Conservation (phyloP, 2,329 filamentous ascomycete species). For the Trichoderma citrinoviride region DNA sequence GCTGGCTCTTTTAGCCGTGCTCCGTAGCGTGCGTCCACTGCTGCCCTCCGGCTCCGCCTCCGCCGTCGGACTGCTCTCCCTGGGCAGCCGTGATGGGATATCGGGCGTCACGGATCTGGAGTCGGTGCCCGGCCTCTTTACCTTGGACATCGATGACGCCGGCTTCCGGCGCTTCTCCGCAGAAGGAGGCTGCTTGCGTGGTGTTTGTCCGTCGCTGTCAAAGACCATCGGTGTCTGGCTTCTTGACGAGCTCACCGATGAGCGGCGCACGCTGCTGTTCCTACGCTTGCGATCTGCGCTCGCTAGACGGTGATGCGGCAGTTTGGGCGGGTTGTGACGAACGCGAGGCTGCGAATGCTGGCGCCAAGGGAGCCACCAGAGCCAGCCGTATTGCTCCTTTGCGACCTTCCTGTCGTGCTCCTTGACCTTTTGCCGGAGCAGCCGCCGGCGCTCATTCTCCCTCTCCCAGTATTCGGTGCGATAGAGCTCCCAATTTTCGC, state of each 20-base stretch:
- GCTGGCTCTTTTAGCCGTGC: constrained; percentile 27
- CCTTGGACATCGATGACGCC: constrained; percentile 39
- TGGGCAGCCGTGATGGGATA: constrained; percentile 51
- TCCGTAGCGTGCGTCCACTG: constrained; percentile 28
- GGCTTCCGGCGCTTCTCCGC: constrained; percentile 55
- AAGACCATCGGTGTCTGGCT: constrained; percentile 46
- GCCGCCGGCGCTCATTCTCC: constrained; percentile 83
- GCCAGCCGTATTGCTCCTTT: constrained; percentile 66
- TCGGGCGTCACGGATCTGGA: constrained; percentile 56
- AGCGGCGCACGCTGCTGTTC: constrained; percentile 52
- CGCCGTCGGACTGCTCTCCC: constrained; percentile 41
- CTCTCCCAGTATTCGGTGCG: constrained; percentile 94
- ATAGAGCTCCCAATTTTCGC: constrained; percentile 96
- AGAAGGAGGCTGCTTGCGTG: constrained; percentile 47
- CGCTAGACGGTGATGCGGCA: constrained; percentile 38
- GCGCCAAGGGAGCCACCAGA: constrained; percentile 82
- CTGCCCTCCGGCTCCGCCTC: constrained; percentile 27
- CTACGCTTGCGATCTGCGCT: constrained; percentile 49
- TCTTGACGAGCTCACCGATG: constrained; percentile 51
- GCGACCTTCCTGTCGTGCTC: constrained; percentile 66
- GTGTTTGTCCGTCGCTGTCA: constrained; percentile 45
- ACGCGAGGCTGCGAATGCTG: constrained; percentile 35
- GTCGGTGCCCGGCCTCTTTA: constrained; percentile 46
- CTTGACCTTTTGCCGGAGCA: constrained; percentile 68
- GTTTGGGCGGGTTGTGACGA: constrained; percentile 41